Conservation (phyloP, 495 filamentous ascomycete species). For the Jackrogersella multiformis region DNA sequence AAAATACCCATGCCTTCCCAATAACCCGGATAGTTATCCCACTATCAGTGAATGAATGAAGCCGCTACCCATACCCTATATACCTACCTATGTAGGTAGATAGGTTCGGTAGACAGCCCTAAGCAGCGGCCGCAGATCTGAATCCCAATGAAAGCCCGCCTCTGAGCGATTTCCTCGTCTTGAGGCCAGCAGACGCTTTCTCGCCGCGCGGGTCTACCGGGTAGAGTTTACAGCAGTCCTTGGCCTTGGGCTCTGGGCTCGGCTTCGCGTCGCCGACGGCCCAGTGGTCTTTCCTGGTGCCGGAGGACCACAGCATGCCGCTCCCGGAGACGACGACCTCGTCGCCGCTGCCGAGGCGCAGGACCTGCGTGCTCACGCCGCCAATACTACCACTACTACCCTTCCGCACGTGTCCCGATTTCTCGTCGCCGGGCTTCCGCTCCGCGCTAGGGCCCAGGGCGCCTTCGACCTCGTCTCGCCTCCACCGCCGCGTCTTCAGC, state of each 20-base stretch:
- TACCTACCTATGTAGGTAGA: too few species aligned
- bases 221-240: neutral
- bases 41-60: neutral
- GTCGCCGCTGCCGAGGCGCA: slow-evolving; percentile 47
- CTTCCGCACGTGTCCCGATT: slow-evolving; percentile 13
- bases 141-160: slow-evolving; percentile 22
- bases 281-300: slow-evolving; percentile 18
- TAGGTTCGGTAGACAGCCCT: neutral
- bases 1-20: neutral
- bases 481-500: slow-evolving; percentile 57
- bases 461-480: slow-evolving; percentile 55
- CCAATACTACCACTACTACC: slow-evolving; percentile 23
- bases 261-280: neutral
- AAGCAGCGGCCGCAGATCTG: slow-evolving; percentile 10
- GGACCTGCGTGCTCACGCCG: slow-evolving; percentile 38
- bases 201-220: slow-evolving; percentile 25
- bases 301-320: slow-evolving; percentile 35
- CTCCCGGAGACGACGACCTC: slow-evolving; percentile 46
- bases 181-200: slow-evolving; percentile 29
- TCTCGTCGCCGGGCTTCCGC: neutral
- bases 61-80: neutral
- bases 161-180: slow-evolving; percentile 19
- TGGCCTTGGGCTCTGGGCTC: neutral
- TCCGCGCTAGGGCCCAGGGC: slow-evolving; percentile 19
- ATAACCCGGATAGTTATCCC: neutral